phyloP scores from a whole-genome alignment of 495 filamentous ascomycete genomes.

The Viridothelium virens region DNA sequence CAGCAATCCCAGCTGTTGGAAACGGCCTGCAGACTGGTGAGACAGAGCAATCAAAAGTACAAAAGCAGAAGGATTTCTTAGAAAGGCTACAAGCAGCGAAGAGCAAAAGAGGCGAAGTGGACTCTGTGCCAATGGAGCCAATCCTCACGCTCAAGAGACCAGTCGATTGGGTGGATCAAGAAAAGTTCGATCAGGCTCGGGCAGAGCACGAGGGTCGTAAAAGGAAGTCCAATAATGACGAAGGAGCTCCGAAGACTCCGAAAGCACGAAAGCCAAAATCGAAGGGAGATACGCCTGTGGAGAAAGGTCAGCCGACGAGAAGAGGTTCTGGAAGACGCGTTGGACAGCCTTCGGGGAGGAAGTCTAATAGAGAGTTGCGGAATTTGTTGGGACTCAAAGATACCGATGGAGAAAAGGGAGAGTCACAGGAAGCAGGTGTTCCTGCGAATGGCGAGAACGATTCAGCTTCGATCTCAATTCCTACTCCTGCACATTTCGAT shows the following conservation, averaged over 20 bases:
- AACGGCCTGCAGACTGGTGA: neutral
- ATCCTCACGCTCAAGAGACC: neutral
- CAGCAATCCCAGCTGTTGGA: conserved; percentile 5
- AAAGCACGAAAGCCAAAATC: neutral
- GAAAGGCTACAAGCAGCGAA: conserved; percentile 37
- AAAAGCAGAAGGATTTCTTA: conserved; percentile 20
- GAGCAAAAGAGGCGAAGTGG: conserved; percentile 45
- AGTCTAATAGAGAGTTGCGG: neutral
- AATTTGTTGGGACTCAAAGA: neutral
- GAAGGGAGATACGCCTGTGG: neutral
- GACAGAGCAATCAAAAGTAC: neutral
- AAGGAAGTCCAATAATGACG: neutral
- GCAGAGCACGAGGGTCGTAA: neutral
- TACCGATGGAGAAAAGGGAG: neutral
- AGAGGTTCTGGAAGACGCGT: neutral
- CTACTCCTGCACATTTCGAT: neutral
- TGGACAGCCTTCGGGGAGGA: neutral
- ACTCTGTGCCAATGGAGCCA: conserved; percentile 26
- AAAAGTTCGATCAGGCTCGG: neutral
- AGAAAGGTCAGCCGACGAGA: neutral
- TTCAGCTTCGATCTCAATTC: neutral
- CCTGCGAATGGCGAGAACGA: neutral
- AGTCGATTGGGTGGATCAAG: conserved; percentile 7
- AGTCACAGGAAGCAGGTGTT: neutral
- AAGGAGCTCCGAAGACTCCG: neutral